Evolutionary conservation across 257 asterid genomes (phyloP).

Genomic region (Ilex aquifolium): DNA sequence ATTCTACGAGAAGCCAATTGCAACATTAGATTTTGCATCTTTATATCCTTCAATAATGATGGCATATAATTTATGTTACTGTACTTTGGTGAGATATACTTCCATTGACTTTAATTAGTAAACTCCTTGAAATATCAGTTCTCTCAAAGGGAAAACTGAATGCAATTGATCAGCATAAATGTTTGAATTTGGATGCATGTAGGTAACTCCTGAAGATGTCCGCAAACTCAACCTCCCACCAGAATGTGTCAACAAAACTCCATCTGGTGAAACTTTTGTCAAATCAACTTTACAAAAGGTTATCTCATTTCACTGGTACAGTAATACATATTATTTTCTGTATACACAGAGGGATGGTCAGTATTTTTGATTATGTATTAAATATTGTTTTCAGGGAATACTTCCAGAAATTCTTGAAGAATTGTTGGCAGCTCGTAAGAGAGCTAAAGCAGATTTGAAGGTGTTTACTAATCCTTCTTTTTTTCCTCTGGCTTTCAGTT

Average conservation of each 20-base stretch:
- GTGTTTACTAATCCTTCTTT: constrained; percentile 27
- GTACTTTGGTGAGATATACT: constrained; percentile 70
- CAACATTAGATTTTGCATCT: constrained; percentile 98
- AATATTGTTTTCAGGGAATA: constrained; percentile 61
- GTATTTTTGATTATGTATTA: constrained; percentile 13
- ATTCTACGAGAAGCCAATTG: constrained; percentile 93
- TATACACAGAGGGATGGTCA: background rate
- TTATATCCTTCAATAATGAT: constrained; percentile 97
- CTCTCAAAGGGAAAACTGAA: constrained; percentile 4
- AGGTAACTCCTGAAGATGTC: constrained; percentile 83
- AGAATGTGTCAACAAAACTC: constrained; percentile 82
- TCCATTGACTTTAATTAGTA: background rate
- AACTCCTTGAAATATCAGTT: constrained; percentile 8
- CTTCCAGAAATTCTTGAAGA: constrained; percentile 99
- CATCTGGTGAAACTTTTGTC: constrained; percentile 96
- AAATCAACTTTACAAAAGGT: constrained; percentile 89
- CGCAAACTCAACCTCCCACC: constrained; percentile 82
- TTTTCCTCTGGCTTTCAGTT: constrained; percentile 3
- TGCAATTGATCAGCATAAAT: constrained; percentile 5
- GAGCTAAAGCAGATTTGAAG: constrained; percentile 98
- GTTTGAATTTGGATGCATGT: constrained; percentile 6
- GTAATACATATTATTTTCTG: background rate
- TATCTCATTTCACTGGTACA: background rate
- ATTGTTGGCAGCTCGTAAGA: constrained; percentile 87
- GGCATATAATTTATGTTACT: constrained; percentile 97